Evolutionary conservation across 371 early-diverging fungal genomes (phyloP).

Genomic region (Edhazardia aedis): DNA sequence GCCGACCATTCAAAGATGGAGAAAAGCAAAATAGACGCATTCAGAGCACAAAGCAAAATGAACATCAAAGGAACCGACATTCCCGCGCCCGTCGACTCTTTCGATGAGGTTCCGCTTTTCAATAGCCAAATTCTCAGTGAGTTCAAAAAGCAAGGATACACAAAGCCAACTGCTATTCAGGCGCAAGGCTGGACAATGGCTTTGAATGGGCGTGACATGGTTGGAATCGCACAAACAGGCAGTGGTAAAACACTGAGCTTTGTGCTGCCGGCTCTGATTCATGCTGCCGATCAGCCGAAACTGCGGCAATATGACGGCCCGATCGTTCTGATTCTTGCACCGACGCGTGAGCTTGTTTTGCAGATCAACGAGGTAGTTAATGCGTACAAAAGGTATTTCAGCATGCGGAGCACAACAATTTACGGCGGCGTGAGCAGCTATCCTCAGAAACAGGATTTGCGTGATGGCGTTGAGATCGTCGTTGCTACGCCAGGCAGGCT

Average conservation of each 20-base stretch:
- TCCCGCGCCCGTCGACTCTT: slow-evolving; percentile 55
- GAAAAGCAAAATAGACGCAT: slow-evolving; percentile 47
- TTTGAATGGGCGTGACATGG: slow-evolving; percentile 78
- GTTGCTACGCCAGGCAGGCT: slow-evolving; percentile 96
- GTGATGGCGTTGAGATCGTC: slow-evolving; percentile 74
- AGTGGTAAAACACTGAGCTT: slow-evolving; percentile 92
- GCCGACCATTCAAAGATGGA: slow-evolving; percentile 37
- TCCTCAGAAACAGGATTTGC: slow-evolving; percentile 69
- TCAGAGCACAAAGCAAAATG: slow-evolving; percentile 49
- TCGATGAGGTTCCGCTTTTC: slow-evolving; percentile 55
- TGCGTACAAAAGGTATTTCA: slow-evolving; percentile 49
- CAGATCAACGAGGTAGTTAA: slow-evolving; percentile 44
- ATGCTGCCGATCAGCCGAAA: slow-evolving; percentile 79
- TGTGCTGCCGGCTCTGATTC: slow-evolving; percentile 79
- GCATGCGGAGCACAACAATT: slow-evolving; percentile 70
- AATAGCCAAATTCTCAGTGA: slow-evolving; percentile 60
- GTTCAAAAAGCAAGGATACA: slow-evolving; percentile 60
- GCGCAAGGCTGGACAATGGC: slow-evolving; percentile 98
- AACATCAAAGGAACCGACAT: slow-evolving; percentile 49
- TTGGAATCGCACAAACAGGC: slow-evolving; percentile 92
- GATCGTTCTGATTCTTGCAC: slow-evolving; percentile 78
- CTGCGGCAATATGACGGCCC: slow-evolving; percentile 83
- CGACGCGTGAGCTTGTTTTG: slow-evolving; percentile 86
- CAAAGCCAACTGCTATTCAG: slow-evolving; percentile 79
- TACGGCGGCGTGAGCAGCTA: slow-evolving; percentile 73